Evolutionary conservation across 768 basidiomycete genomes (phyloP).

Genomic region (Kwoniella europaea): DNA sequence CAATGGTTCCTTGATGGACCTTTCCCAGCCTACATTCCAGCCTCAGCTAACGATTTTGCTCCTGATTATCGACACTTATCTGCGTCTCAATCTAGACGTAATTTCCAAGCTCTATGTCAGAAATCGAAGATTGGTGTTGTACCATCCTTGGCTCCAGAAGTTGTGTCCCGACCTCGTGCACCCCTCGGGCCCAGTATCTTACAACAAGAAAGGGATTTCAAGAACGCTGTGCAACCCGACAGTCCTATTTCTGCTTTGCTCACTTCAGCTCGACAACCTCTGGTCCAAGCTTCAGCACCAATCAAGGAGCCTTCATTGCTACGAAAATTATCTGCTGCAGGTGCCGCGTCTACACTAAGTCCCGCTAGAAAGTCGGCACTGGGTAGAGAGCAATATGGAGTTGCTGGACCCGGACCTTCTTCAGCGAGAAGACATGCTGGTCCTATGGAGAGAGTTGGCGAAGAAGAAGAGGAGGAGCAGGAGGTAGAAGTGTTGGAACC

Average conservation of each 20-base stretch:
- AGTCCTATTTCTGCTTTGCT: conserved; percentile 91
- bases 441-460: conserved; percentile 35
- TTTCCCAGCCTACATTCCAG: conserved; percentile 79
- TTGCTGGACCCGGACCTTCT: conserved; percentile 24
- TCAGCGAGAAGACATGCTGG: conserved; percentile 14
- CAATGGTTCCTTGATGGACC: conserved; percentile 80
- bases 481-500: conserved; percentile 62
- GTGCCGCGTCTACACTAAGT: conserved; percentile 68
- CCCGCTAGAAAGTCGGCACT: conserved; percentile 37
- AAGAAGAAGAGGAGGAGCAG: conserved; percentile 58
- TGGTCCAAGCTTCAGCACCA: conserved; percentile 66
- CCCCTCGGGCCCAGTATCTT: conserved; percentile 54
- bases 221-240: conserved; percentile 91
- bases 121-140: conserved; percentile 46
- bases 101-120: conserved; percentile 67
- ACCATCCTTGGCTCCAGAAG: conserved; percentile 39
- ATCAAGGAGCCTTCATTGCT: conserved; percentile 54
- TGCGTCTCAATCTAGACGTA: conserved; percentile 68
- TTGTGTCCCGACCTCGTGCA: conserved; percentile 25
- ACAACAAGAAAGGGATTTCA: conserved; percentile 85
- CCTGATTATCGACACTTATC: conserved; percentile 77
- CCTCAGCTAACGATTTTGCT: conserved; percentile 72
- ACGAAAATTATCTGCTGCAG: conserved; percentile 51
- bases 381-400: conserved; percentile 27
- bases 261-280: conserved; percentile 81